Base-by-base conservation (phyloP, 805 yeast species). In the Lipomyces spencermartinsiae region DNA sequence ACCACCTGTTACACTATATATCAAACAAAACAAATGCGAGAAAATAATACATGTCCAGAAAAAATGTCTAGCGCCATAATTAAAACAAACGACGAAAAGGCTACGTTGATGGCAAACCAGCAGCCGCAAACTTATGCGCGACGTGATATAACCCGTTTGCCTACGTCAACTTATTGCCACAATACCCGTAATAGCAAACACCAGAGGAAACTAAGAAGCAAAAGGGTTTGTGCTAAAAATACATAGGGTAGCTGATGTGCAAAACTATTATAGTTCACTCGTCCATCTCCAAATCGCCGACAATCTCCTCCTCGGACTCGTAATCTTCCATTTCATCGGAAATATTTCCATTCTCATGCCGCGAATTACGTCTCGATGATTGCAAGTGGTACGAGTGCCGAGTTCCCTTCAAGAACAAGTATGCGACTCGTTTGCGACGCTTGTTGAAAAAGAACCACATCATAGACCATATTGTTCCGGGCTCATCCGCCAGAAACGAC, bases 391-490 rank as follows among this genome's bases (percentile, higher is more conserved):
- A 74, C 51, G 79, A 76, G 34, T 80, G 75, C 69, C 85, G 75
- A 74, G 76, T 76, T 63, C 89, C 89, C 64, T 87, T 87, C 70
- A 95, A 80, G 73, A 91, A 91, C 19, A 95, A 77, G 77, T 90
- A 94, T 1, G 97, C 92, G 1, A 95, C 98, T 71, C 98, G 86
- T 80, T 94, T 94, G 80, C 90, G 86, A 75, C 91, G 90, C 79
- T 92, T 94, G 80, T 93, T 95, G 80, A 90, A 93, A 58, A 94
- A 87, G 78, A 95, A 95, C 89, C 96, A 94, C 85, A 92, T 91
- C 76, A 89, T 81, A 31, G 90, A 86, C 95, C 95, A 91, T 37
- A 86, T 76, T 2, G 83, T 81, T 2, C 87, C 87, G 1, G 87
- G 85, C 70, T 81, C 84, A 73, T 90, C 95, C 74, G 89, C 91